Conservation (phyloP, 371 early-diverging fungal genomes). For the Gilbertella persicaria region DNA sequence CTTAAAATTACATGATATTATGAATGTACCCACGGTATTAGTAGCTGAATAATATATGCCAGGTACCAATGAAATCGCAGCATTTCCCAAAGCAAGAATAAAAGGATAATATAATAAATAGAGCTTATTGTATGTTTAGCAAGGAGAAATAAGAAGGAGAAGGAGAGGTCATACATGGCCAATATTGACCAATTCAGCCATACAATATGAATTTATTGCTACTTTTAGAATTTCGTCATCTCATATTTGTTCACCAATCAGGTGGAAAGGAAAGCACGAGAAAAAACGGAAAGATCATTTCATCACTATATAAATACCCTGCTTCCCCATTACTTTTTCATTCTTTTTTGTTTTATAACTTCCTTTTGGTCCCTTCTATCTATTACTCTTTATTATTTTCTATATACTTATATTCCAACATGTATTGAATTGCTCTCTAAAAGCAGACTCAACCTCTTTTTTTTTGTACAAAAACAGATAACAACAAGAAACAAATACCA, state of each 20-base stretch:
- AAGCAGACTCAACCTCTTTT: not conserved
- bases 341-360: not conserved
- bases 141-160: too few species aligned
- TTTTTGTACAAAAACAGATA: too few species aligned
- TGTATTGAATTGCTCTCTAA: not conserved
- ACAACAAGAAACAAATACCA: too few species aligned
- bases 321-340: not conserved
- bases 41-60: too few species aligned
- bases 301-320: not conserved
- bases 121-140: too few species aligned
- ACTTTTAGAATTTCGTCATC: slow-evolving; percentile 1
- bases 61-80: too few species aligned
- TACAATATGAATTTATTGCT: not conserved
- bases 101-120: not conserved
- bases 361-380: not conserved
- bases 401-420: not conserved
- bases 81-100: too few species aligned
- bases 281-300: not conserved
- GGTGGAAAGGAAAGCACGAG: slow-evolving; percentile 2
- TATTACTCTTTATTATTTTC: not conserved
- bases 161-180: not conserved
- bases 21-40: too few species aligned
- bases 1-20: not conserved
- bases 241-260: slow-evolving; percentile 1
- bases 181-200: not conserved